These are phyloP conservation scores for Tolypocladium inflatum DNA, from an alignment of 2,329 filamentous ascomycete genomes.

Conservation along the genomic window DNA sequence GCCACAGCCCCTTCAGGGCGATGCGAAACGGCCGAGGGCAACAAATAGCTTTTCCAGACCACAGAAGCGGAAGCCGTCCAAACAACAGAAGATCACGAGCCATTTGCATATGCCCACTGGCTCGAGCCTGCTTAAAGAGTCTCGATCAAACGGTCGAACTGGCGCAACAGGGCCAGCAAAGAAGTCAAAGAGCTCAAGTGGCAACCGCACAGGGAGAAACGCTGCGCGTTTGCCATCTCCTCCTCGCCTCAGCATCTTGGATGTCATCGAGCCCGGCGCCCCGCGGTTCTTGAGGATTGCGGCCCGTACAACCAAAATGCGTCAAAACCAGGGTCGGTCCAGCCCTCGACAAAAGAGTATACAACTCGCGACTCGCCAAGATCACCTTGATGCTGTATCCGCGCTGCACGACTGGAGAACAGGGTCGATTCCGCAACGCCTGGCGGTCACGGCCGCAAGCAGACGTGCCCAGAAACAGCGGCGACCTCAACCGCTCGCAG, in stretches of 20 bases:
- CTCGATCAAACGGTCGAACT: background rate
- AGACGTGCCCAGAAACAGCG: constrained; percentile 5
- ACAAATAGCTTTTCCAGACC: constrained; percentile 11
- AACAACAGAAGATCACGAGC: constrained; percentile 23
- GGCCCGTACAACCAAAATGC: constrained; percentile 43
- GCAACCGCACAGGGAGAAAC: constrained; percentile 1
- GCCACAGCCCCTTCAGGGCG: constrained; percentile 12
- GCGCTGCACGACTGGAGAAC: constrained; percentile 45
- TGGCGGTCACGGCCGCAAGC: constrained; percentile 18
- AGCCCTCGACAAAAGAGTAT: constrained; percentile 49
- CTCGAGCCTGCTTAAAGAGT: background rate
- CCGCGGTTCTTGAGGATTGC: constrained; percentile 53
- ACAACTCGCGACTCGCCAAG: constrained; percentile 48
- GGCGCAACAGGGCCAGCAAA: background rate
- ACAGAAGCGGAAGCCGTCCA: constrained; percentile 5
- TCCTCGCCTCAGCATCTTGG: constrained; percentile 51
- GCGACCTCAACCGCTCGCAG: constrained; percentile 7
- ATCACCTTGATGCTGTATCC: constrained; percentile 47
- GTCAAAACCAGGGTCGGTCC: constrained; percentile 39
- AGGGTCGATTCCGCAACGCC: constrained; percentile 38
- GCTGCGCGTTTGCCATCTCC: constrained; percentile 12
- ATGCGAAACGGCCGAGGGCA: constrained; percentile 16
- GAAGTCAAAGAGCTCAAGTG: constrained; percentile 8
- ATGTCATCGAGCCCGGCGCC: constrained; percentile 42
- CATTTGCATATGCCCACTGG: constrained; percentile 10